Evolutionary conservation across 169 alveolate species (phyloP).

Genomic region (Plasmodium berghei): DNA sequence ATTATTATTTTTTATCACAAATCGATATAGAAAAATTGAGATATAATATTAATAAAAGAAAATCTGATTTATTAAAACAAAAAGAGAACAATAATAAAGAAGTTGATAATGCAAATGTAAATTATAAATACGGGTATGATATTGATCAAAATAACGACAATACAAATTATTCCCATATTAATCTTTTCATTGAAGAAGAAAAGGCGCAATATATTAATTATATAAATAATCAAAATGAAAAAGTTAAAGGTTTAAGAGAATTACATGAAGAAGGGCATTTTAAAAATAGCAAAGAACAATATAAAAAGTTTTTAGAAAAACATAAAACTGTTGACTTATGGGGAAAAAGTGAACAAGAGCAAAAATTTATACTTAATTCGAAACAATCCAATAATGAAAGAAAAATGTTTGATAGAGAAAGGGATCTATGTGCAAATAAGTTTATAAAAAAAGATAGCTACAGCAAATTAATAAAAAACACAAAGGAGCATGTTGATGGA

Average conservation of each 20-base stretch:
- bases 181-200: conserved; percentile 8
- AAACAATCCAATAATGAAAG: conserved; percentile 39
- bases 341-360: conserved; percentile 87
- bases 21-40: conserved; percentile 78
- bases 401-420: conserved; percentile 74
- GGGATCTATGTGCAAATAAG: conserved; percentile 41
- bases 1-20: conserved; percentile 80
- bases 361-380: conserved; percentile 69
- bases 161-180: neutral
- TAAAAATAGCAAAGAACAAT: conserved; percentile 80
- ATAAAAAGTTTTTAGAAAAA: conserved; percentile 82
- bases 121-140: conserved; percentile 2
- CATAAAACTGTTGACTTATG: conserved; percentile 83
- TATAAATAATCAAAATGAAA: conserved; percentile 12
- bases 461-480: conserved; percentile 48
- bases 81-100: conserved; percentile 9
- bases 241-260: conserved; percentile 82
- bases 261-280: conserved; percentile 88
- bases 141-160: neutral
- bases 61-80: conserved; percentile 36
- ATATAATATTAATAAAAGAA: conserved; percentile 58
- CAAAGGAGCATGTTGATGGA: conserved; percentile 73
- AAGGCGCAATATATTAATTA: conserved; percentile 26
- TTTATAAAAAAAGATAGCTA: conserved; percentile 65
- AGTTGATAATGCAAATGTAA: neutral